Evolutionary conservation across 768 basidiomycete species (phyloP).

Genomic region (Termitomyces sp.): DNA sequence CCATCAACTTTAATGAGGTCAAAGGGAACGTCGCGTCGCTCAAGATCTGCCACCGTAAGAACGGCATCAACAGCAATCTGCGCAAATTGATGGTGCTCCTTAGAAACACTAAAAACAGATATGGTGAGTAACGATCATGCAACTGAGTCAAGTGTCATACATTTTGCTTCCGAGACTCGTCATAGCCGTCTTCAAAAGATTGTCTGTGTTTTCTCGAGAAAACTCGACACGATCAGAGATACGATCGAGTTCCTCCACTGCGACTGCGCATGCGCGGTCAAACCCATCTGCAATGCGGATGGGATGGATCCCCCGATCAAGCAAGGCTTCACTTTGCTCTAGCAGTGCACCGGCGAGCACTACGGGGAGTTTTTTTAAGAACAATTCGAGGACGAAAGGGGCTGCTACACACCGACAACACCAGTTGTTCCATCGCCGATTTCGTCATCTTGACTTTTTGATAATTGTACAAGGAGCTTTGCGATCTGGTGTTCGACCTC

Average conservation of each 20-base stretch:
- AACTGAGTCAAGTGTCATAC: slow-evolving; percentile 41
- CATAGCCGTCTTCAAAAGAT: slow-evolving; percentile 91
- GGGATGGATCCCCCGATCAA: slow-evolving; percentile 99
- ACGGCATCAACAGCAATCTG: slow-evolving; percentile 98
- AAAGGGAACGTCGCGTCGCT: slow-evolving; percentile 92
- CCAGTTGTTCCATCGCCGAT: slow-evolving; percentile 99
- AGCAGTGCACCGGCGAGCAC: slow-evolving; percentile 97
- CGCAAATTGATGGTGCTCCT: slow-evolving; percentile 92
- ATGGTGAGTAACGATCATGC: neutral
- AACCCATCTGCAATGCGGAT: slow-evolving; percentile 99
- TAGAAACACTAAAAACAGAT: slow-evolving; percentile 73
- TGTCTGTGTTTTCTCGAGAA: slow-evolving; percentile 75
- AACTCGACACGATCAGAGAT: slow-evolving; percentile 91
- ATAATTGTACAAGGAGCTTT: slow-evolving; percentile 93
- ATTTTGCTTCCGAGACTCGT: slow-evolving; percentile 98
- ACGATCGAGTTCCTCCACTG: slow-evolving; percentile 84
- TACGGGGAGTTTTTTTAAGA: slow-evolving; percentile 22
- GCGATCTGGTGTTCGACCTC: slow-evolving; percentile 99
- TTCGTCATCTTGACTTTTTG: slow-evolving; percentile 98
- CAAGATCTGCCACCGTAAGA: slow-evolving; percentile 89
- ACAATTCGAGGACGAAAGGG: neutral
- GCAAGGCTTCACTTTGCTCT: slow-evolving; percentile 90
- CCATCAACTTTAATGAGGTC: slow-evolving; percentile 99
- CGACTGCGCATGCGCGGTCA: slow-evolving; percentile 89
- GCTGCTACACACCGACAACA: slow-evolving; percentile 79